Evolutionary conservation across 208 protist genomes (phyloP).

Genomic region (Trichomonas tenax): DNA sequence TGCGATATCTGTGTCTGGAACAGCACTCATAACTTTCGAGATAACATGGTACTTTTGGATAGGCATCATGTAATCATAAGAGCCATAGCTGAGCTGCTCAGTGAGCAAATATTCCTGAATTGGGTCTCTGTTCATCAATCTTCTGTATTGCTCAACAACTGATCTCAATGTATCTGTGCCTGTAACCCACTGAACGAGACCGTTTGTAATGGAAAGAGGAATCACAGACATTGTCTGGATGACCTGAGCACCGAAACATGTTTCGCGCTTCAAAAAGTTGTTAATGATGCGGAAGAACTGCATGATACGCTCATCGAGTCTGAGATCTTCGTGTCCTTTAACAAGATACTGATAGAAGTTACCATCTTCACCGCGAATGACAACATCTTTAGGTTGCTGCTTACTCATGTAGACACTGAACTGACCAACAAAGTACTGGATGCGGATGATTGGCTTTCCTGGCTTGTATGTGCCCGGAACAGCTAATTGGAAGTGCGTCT

Average conservation of each 20-base stretch:
- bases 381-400: background rate
- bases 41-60: background rate
- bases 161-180: background rate
- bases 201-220: background rate
- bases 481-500: background rate
- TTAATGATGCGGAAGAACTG: conserved; percentile 13
- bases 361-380: background rate
- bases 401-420: background rate
- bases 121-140: background rate
- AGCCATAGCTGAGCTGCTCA: too few relatives aligned
- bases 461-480: background rate
- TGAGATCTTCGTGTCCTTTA: background rate
- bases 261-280: background rate
- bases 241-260: background rate
- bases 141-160: background rate
- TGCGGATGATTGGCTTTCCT: background rate
- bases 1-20: background rate
- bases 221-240: background rate
- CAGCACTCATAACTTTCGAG: background rate
- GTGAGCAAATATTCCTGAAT: background rate
- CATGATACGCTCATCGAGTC: conserved; percentile 13
- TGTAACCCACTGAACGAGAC: background rate
- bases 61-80: background rate
- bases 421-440: background rate
- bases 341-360: conserved; percentile 19